A percentile compares a stretch with the other conserved stretches of the same genome.
These are phyloP conservation scores for Lizonia empirigonia DNA, from an alignment of 2,329 filamentous ascomycete genomes.

Conservation along the genomic window DNA sequence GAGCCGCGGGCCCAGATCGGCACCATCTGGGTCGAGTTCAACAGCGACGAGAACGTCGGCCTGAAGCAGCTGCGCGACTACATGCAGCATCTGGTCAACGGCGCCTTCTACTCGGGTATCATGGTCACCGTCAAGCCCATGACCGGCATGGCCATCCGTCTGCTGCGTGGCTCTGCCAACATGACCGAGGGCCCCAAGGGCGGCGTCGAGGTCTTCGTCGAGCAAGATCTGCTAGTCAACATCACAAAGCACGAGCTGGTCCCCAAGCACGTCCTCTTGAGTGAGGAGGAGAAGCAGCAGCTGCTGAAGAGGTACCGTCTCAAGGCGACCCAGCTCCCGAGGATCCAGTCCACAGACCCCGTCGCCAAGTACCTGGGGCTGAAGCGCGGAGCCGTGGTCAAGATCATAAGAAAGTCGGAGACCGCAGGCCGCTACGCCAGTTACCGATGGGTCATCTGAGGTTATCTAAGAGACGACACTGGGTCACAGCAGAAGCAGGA, in stretches of 20 bases:
- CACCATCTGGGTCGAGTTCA: conserved; percentile 93
- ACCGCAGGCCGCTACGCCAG: conserved; percentile 96
- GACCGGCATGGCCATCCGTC: conserved; percentile 71
- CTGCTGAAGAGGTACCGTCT: conserved; percentile 88
- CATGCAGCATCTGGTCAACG: conserved; percentile 77
- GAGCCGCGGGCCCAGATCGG: conserved; percentile 77
- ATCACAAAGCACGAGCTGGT: conserved; percentile 98
- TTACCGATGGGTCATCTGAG: conserved; percentile 72
- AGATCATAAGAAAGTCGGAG: conserved; percentile 95
- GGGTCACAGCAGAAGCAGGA: not conserved
- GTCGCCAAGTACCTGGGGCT: conserved; percentile 91
- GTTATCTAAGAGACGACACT: not conserved
- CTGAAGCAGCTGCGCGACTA: conserved; percentile 92
- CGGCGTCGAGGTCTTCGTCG: conserved; percentile 91
- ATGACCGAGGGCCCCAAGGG: conserved; percentile 67
- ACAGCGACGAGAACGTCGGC: conserved; percentile 77
- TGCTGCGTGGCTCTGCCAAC: conserved; percentile 38
- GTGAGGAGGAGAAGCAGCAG: conserved; percentile 84
- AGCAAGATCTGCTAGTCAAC: conserved; percentile 95
- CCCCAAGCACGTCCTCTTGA: conserved; percentile 88
- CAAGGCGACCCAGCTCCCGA: conserved; percentile 95
- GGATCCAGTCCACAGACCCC: conserved; percentile 89
- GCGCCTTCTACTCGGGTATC: conserved; percentile 87
- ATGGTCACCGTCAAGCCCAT: conserved; percentile 84
- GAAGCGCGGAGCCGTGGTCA: conserved; percentile 91